Conservation (phyloP, 441 rosid species). For the Kokia cookei region DNA sequence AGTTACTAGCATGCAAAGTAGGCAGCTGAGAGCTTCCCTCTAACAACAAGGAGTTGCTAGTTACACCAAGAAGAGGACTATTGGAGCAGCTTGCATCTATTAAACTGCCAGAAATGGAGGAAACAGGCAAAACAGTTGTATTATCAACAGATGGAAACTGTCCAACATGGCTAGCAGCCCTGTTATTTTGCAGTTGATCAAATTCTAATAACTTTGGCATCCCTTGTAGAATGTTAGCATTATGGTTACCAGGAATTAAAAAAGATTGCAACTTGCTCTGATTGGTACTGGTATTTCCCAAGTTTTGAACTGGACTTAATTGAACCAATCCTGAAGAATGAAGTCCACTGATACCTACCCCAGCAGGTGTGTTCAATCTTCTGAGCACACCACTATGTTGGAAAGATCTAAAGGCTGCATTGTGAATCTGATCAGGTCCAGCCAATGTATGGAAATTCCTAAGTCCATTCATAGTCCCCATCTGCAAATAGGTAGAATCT, state of each 20-base stretch:
- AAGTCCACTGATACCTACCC: conserved; percentile 47
- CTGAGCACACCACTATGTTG: conserved; percentile 43
- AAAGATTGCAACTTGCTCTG: background rate
- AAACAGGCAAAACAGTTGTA: conserved; percentile 24
- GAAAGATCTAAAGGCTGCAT: conserved; percentile 40
- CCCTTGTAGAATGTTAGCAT: conserved; percentile 54
- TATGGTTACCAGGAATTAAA: conserved; percentile 18
- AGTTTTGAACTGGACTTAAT: conserved; percentile 35
- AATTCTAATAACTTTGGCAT: conserved; percentile 53
- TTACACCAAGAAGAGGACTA: conserved; percentile 24
- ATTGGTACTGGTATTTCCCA: conserved; percentile 31
- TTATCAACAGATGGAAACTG: conserved; percentile 30
- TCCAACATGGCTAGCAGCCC: conserved; percentile 17
- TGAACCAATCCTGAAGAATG: conserved; percentile 47
- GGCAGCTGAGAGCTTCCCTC: conserved; percentile 39
- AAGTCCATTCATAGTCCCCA: conserved; percentile 51
- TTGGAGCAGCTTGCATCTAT: conserved; percentile 29
- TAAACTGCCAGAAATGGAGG: conserved; percentile 32
- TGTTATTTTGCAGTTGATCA: conserved; percentile 46
- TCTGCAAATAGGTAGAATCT: conserved; percentile 48
- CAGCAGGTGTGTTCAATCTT: conserved; percentile 57
- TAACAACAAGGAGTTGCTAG: conserved; percentile 34
- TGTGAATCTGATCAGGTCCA: conserved; percentile 46
- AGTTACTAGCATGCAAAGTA: background rate
- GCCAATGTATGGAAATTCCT: conserved; percentile 44